These are phyloP conservation scores for Lithospermum erythrorhizon DNA, from an alignment of 257 asterid genomes.

Conservation along the genomic window DNA sequence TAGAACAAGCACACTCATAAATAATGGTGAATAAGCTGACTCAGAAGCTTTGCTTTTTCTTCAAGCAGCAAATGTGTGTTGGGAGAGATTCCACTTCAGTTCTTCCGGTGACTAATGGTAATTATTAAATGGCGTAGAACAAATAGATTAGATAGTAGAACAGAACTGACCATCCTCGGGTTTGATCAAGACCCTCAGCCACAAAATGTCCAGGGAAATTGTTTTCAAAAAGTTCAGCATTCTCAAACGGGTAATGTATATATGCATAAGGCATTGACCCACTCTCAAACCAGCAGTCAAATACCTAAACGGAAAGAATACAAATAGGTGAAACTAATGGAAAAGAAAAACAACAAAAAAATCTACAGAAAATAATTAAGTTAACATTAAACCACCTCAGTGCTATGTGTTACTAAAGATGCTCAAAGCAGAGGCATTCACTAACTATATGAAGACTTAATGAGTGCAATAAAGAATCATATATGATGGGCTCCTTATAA, in stretches of 20 bases:
- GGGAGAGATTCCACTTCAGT: background rate
- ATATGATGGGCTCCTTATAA: background rate
- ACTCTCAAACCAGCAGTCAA: constrained; percentile 99
- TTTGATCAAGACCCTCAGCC: constrained; percentile 98
- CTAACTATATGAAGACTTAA: background rate
- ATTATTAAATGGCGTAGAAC: background rate
- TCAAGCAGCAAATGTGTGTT: background rate
- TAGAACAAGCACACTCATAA: no score
- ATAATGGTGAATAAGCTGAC: background rate
- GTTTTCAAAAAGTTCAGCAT: constrained; percentile 71
- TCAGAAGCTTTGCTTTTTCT: background rate
- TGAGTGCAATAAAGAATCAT: background rate
- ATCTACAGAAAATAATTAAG: background rate
- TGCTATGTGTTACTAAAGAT: background rate
- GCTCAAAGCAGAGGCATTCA: background rate
- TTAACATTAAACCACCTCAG: background rate
- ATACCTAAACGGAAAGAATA: constrained; percentile 26
- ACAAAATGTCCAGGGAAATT: constrained; percentile 98
- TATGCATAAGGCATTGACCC: constrained; percentile 99
- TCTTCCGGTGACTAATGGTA: background rate
- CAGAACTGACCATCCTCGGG: constrained; percentile 75
- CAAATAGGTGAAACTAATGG: background rate
- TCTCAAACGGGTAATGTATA: constrained; percentile 95
- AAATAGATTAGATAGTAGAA: background rate
- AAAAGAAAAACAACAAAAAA: background rate